These are phyloP conservation scores for Aegle marmelos DNA, from an alignment of 345 rosid genomes.

Conservation along the genomic window DNA sequence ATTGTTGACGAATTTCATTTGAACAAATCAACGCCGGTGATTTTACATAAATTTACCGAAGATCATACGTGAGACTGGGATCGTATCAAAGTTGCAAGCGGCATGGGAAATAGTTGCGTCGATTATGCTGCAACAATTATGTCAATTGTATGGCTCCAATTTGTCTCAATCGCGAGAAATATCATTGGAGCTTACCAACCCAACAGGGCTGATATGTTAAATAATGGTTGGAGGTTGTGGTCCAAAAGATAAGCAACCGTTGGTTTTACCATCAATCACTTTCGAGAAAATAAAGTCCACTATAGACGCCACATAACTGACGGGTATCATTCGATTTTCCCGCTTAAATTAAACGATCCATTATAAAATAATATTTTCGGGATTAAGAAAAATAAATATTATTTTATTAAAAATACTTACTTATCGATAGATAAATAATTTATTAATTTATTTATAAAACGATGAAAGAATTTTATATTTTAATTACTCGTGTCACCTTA, in stretches of 20 bases:
- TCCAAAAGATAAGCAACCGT: not conserved
- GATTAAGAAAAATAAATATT: too few species aligned
- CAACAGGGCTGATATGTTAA: not conserved
- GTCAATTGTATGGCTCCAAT: not conserved
- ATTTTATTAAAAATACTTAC: too few species aligned
- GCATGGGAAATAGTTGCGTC: not conserved
- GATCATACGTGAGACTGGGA: not conserved
- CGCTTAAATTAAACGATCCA: not conserved
- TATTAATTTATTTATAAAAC: too few species aligned
- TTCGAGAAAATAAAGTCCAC: not conserved
- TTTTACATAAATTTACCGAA: not conserved
- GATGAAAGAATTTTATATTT: too few species aligned
- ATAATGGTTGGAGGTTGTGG: not conserved
- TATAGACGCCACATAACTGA: conserved; percentile 4
- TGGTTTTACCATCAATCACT: conserved; percentile 2
- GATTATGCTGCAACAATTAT: not conserved
- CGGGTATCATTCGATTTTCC: not conserved
- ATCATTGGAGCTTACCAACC: conserved; percentile 1
- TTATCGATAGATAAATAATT: too few species aligned
- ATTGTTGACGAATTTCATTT: not conserved
- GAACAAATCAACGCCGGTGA: not conserved
- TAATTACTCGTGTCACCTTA: too few species aligned
- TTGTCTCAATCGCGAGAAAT: not conserved
- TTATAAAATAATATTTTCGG: too few species aligned
- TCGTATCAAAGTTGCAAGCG: not conserved